Percentiles rank a stretch among this genome's conserved stretches.
Evolutionary conservation across 257 asterid genomes (phyloP).

Genomic region (Jacaranda mimosifolia): DNA sequence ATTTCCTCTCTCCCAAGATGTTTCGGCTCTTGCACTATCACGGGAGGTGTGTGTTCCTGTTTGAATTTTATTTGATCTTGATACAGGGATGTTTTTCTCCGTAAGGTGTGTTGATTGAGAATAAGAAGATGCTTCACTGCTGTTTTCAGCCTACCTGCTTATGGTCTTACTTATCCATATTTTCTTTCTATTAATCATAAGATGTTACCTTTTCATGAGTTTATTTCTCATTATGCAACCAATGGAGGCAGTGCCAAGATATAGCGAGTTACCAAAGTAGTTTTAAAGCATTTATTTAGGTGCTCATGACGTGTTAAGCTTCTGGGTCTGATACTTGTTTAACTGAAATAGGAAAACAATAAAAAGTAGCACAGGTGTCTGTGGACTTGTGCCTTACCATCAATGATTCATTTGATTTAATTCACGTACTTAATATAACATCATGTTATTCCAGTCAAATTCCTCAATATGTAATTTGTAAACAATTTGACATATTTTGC

Average conservation of each 20-base stretch:
- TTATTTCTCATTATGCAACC: constrained; percentile 30
- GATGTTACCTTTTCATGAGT: background rate
- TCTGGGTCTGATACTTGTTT: constrained; percentile 3
- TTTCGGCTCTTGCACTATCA: constrained; percentile 52
- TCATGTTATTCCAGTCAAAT: constrained; percentile 18
- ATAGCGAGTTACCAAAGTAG: constrained; percentile 26
- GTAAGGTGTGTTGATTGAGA: constrained; percentile 13
- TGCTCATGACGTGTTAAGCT: background rate
- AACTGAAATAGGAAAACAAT: constrained; percentile 9
- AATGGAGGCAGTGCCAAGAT: constrained; percentile 28
- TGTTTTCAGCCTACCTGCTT: constrained; percentile 18
- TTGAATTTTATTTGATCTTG: constrained; percentile 24
- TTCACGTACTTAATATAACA: constrained; percentile 23
- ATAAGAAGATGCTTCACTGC: constrained; percentile 34
- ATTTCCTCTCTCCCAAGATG: constrained; percentile 77
- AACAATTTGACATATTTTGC: constrained; percentile 32
- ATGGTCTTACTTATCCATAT: background rate
- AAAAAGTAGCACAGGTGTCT: constrained; percentile 4
- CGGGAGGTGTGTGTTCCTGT: constrained; percentile 63
- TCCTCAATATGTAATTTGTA: constrained; percentile 28
- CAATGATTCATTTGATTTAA: constrained; percentile 16
- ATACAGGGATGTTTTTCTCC: constrained; percentile 6
- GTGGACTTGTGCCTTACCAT: constrained; percentile 22
- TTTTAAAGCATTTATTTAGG: constrained; percentile 20
- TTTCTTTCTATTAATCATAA: background rate